Evolutionary conservation across 331 rosid species (phyloP).

Genomic region (Saraca asoca): DNA sequence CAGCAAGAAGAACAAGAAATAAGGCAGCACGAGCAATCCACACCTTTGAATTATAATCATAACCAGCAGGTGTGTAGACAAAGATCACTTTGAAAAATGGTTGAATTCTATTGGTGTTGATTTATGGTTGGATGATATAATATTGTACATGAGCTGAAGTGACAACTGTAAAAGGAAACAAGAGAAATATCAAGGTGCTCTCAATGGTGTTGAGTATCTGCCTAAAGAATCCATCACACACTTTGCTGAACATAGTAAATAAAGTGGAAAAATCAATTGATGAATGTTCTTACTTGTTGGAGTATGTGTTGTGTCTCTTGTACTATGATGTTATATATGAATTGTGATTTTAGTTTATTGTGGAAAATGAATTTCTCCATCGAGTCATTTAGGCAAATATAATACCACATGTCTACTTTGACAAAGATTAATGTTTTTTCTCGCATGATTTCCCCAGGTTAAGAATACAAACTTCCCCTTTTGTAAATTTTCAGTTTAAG

Average conservation of each 20-base stretch:
- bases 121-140: neutral
- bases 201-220: too few relatives aligned
- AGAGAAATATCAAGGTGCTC: too few relatives aligned
- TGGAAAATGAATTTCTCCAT: neutral
- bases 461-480: neutral
- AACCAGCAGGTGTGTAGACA: constrained; percentile 36
- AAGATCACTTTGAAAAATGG: neutral
- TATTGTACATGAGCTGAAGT: neutral
- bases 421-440: constrained; percentile 5
- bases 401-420: neutral
- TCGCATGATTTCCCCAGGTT: constrained; percentile 12
- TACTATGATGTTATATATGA: neutral
- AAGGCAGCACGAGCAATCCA: constrained; percentile 34
- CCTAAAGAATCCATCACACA: too few relatives aligned
- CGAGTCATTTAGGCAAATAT: neutral
- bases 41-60: constrained; percentile 14
- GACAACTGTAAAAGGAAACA: neutral
- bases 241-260: too few relatives aligned
- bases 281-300: too few relatives aligned
- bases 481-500: too few relatives aligned
- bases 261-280: too few relatives aligned
- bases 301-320: neutral
- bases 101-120: neutral
- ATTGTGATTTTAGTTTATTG: neutral
- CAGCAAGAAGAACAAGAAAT: constrained; percentile 29